Conservation (phyloP, 108 stramenopile genomes). For the Nitzschia sp. region DNA sequence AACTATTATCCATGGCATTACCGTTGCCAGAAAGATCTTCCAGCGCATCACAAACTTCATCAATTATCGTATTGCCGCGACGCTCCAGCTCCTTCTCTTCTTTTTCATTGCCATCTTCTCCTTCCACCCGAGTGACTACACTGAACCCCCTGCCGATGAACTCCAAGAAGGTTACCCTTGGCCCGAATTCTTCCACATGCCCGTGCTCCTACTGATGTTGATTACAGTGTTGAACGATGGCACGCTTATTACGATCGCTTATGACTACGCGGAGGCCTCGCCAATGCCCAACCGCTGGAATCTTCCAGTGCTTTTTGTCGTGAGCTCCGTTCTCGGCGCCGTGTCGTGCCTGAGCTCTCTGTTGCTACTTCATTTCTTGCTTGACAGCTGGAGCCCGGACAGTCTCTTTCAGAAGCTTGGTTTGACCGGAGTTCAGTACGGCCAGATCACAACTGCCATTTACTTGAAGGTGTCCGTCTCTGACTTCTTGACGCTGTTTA, state of each 20-base stretch:
- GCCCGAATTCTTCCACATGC: slow-evolving; percentile 67
- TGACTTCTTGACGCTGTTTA: slow-evolving; percentile 58
- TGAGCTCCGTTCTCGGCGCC: slow-evolving; percentile 44
- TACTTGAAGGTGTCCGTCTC: slow-evolving; percentile 64
- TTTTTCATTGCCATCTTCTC: slow-evolving; percentile 76
- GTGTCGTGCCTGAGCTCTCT: slow-evolving; percentile 52
- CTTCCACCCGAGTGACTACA: slow-evolving; percentile 52
- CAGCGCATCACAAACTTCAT: slow-evolving; percentile 77
- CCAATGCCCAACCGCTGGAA: slow-evolving; percentile 58
- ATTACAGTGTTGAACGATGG: slow-evolving; percentile 83
- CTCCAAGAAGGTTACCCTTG: too few relatives aligned
- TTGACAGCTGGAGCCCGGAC: slow-evolving; percentile 44
- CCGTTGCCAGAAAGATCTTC: slow-evolving; percentile 78
- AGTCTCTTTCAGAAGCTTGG: slow-evolving; percentile 45
- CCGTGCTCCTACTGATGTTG: slow-evolving; percentile 74
- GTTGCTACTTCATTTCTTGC: slow-evolving; percentile 41
- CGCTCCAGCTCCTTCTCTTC: slow-evolving; percentile 75
- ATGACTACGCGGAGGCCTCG: slow-evolving; percentile 60
- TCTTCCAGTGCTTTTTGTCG: slow-evolving; percentile 46
- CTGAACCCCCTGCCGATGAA: slow-evolving; percentile 29
- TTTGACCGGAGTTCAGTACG: slow-evolving; percentile 46
- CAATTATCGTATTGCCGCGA: slow-evolving; percentile 78
- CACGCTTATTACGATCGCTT: slow-evolving; percentile 70
- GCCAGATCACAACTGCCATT: slow-evolving; percentile 51
- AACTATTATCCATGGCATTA: slow-evolving; percentile 79